Conservation (phyloP, 768 basidiomycete genomes). For the Rhodocollybia butyracea region DNA sequence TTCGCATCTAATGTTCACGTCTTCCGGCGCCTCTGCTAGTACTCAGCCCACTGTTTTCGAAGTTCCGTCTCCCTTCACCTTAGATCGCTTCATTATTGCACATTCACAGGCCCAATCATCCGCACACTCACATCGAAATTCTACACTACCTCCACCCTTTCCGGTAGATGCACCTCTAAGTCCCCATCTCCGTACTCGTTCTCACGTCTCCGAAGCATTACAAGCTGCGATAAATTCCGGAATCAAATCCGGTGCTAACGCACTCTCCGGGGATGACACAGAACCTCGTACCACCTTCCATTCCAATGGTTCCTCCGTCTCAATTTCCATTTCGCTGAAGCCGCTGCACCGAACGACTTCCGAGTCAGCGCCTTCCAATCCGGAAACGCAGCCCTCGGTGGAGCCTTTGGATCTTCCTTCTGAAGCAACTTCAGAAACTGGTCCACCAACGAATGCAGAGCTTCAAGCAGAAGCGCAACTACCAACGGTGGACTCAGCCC, state of each 20-base stretch:
- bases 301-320: background rate
- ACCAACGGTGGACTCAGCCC: constrained; percentile 10
- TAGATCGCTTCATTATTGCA: constrained; percentile 35
- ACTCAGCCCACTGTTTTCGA: constrained; percentile 41
- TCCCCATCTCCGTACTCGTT: constrained; percentile 18
- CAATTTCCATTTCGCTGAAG: background rate
- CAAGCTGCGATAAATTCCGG: constrained; percentile 32
- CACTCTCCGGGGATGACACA: background rate
- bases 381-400: background rate
- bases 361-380: background rate
- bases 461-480: constrained; percentile 6
- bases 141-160: constrained; percentile 17
- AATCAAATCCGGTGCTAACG: constrained; percentile 21
- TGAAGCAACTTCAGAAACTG: constrained; percentile 4
- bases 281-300: constrained; percentile 6
- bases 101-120: background rate
- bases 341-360: background rate
- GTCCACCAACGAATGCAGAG: constrained; percentile 11
- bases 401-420: background rate
- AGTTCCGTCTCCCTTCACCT: constrained; percentile 38
- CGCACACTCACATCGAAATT: constrained; percentile 14
- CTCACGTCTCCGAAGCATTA: constrained; percentile 29
- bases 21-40: constrained; percentile 7
- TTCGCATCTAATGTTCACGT: constrained; percentile 36
- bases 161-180: constrained; percentile 12